Conservation (phyloP, 2,329 filamentous ascomycete genomes). For the Dendrostoma leiphaemia region DNA sequence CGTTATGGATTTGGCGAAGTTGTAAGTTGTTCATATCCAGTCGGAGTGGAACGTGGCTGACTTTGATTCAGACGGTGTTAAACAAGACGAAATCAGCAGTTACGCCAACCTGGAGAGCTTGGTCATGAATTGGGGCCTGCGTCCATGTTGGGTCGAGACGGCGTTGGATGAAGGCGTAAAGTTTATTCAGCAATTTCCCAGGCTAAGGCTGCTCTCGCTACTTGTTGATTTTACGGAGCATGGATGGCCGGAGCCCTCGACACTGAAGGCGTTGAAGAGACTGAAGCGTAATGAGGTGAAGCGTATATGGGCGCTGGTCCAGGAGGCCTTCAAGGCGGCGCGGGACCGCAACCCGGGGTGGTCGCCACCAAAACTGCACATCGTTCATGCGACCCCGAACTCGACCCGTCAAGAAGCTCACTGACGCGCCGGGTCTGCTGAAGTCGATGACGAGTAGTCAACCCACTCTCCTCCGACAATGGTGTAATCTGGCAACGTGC, state of each 20-base stretch:
- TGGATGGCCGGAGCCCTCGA: slow-evolving; percentile 16
- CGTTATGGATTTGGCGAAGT: slow-evolving; percentile 18
- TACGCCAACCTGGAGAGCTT: slow-evolving; percentile 15
- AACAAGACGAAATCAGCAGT: slow-evolving; percentile 6
- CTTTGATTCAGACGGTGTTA: slow-evolving; percentile 9
- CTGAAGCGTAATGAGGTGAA: slow-evolving; percentile 17
- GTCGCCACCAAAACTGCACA: slow-evolving; percentile 11
- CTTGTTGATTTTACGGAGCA: slow-evolving; percentile 19
- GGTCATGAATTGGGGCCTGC: slow-evolving; percentile 21
- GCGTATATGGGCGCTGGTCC: slow-evolving; percentile 17
- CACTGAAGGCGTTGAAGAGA: slow-evolving; percentile 9
- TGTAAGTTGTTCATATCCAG: slow-evolving; percentile 6
- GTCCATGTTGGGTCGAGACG: slow-evolving; percentile 20
- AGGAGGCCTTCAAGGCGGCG: slow-evolving; percentile 2
- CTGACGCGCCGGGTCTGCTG: background rate
- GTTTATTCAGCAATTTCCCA: slow-evolving; percentile 16
- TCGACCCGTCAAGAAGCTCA: slow-evolving; percentile 13
- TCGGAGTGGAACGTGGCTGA: background rate
- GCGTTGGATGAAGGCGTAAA: slow-evolving; percentile 15
- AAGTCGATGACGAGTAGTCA: background rate
- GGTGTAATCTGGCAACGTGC: background rate
- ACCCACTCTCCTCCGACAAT: background rate
- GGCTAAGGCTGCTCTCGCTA: slow-evolving; percentile 15
- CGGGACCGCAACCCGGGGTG: slow-evolving; percentile 7
- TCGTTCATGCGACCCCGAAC: slow-evolving; percentile 15